A percentile compares a stretch with the other conserved stretches of the same genome.
phyloP scores from a whole-genome alignment of 257 asterid species.

The Anisodus tanguticus region DNA sequence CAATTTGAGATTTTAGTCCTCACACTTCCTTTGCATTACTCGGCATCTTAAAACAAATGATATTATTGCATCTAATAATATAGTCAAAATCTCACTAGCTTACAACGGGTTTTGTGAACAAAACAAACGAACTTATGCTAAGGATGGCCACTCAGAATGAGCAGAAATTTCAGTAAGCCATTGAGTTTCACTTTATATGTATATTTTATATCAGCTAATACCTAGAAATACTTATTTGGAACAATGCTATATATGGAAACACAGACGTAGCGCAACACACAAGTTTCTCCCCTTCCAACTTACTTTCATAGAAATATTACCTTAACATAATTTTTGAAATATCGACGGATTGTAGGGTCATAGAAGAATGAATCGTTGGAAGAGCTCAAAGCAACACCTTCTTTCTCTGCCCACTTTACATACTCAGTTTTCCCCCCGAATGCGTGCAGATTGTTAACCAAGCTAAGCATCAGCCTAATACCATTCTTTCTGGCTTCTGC shows the following conservation, averaged over 20 bases:
- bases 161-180: background rate
- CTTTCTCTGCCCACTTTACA: constrained; percentile 99
- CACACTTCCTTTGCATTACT: too few species aligned
- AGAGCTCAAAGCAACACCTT: constrained; percentile 87
- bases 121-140: too few species aligned
- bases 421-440: constrained; percentile 95
- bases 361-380: constrained; percentile 95
- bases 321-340: constrained; percentile 85
- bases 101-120: background rate
- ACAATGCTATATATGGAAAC: background rate
- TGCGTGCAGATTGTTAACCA: constrained; percentile 93
- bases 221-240: background rate
- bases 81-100: background rate
- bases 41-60: too few species aligned
- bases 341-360: constrained; percentile 86
- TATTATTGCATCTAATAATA: too few species aligned
- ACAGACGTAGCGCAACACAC: too few species aligned
- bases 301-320: constrained; percentile 35
- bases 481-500: constrained; percentile 81
- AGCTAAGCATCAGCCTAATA: constrained; percentile 71
- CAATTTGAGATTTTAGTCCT: too few species aligned
- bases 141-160: background rate
- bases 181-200: background rate
- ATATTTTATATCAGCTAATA: background rate
- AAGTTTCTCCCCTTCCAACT: too few species aligned